A percentile compares a stretch with the other conserved stretches of the same genome.
These are phyloP conservation scores for Centaurea solstitialis DNA, from an alignment of 129 eudicot species.

Conservation along the genomic window DNA sequence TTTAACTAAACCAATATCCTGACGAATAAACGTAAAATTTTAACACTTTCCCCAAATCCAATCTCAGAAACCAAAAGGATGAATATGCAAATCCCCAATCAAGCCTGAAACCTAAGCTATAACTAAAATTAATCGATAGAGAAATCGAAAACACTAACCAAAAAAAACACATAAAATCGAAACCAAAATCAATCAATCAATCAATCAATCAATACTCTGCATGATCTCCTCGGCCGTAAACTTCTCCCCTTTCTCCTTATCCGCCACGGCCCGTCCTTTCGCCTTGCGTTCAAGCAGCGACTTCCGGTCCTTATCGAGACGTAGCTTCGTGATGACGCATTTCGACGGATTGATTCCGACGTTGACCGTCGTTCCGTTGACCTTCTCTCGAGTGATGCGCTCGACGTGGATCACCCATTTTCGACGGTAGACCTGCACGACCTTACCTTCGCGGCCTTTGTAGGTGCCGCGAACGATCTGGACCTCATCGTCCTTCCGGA, in stretches of 20 bases:
- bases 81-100: not conserved
- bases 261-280: conserved; percentile 67
- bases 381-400: conserved; percentile 77
- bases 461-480: conserved; percentile 75
- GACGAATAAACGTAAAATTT: not conserved
- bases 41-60: not conserved
- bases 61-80: not conserved
- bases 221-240: conserved; percentile 70
- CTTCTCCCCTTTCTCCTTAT: conserved; percentile 77
- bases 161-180: too few relatives aligned
- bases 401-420: conserved; percentile 82
- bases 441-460: conserved; percentile 84
- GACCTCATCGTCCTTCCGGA: conserved; percentile 79
- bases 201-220: conserved; percentile 58
- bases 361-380: conserved; percentile 67
- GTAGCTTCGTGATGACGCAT: conserved; percentile 53
- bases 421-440: conserved; percentile 68
- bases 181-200: conserved; percentile 38
- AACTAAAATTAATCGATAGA: conserved; percentile 9
- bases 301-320: conserved; percentile 63
- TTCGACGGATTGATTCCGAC: conserved; percentile 64
- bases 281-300: conserved; percentile 65
- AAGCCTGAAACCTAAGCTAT: not conserved
- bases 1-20: not conserved
- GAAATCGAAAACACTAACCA: conserved; percentile 8